These are phyloP conservation scores for Violaceomyces palustris DNA, from an alignment of 1,284 basidiomycete genomes.

Conservation along the genomic window DNA sequence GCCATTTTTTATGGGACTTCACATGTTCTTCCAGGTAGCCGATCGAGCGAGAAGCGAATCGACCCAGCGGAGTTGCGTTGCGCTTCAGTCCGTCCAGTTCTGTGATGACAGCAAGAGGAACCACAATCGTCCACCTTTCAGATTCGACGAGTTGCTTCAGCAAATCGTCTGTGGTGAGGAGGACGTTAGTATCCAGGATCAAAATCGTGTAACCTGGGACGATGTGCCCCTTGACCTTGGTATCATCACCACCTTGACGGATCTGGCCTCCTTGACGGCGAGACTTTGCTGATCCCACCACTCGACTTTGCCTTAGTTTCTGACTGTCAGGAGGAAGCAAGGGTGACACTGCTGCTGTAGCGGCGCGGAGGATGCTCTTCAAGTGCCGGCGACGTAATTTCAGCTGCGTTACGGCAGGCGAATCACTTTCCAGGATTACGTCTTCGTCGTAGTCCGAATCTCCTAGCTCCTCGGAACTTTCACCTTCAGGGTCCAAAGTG, in stretches of 20 bases:
- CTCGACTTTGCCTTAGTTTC: too few relatives aligned
- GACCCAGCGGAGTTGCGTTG: constrained; percentile 64
- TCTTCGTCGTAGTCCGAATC: too few relatives aligned
- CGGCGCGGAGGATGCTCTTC: too few relatives aligned
- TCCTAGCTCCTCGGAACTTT: too few relatives aligned
- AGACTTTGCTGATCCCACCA: too few relatives aligned
- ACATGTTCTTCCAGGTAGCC: constrained; percentile 69
- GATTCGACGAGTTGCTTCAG: constrained; percentile 67
- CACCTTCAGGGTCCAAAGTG: too few relatives aligned
- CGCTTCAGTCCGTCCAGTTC: constrained; percentile 84
- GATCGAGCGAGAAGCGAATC: constrained; percentile 65
- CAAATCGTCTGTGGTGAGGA: constrained; percentile 56
- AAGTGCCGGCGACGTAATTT: too few relatives aligned
- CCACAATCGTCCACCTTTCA: constrained; percentile 76
- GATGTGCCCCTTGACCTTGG: constrained; percentile 61
- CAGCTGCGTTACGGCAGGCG: too few relatives aligned
- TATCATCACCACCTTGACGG: constrained; percentile 31
- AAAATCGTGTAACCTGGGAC: constrained; percentile 82
- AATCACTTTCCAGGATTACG: too few relatives aligned
- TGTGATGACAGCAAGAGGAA: constrained; percentile 77
- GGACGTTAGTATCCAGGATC: constrained; percentile 88
- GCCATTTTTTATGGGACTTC: constrained; percentile 66
- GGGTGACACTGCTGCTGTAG: too few relatives aligned
- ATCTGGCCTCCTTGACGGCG: too few relatives aligned
- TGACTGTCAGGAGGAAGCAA: too few relatives aligned